Base-by-base conservation (phyloP, 1,284 basidiomycete genomes). In the Fistulinella cinereoalba region DNA sequence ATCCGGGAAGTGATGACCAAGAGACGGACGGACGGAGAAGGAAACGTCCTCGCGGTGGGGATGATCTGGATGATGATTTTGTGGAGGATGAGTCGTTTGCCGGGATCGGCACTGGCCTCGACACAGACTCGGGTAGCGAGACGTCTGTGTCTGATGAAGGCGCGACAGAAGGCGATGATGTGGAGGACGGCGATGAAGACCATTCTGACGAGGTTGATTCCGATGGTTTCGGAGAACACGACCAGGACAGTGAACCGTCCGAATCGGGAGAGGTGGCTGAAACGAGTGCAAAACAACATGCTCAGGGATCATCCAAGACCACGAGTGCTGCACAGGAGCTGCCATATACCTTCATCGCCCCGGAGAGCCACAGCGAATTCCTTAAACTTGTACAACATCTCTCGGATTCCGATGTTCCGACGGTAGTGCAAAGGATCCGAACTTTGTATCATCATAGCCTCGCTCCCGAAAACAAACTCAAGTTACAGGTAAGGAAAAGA, bases 61-160 rank as follows among this genome's bases (percentile, higher is more conserved):
- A 98, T 67, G 96, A 98, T 64, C 70, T 98, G 36, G 95, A 95
- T 13, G 95, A 97, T 61, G 95, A 97, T 67, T 96, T 93, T 49
- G 58, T 69, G 46, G 78, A 76, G 13, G 80, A 80, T 18, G 78
- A 75, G 15, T 71, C 70, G 8, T 70, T 65, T 60, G 58, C 53
- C 52, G 79, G 68, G 3, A 68, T 80, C 39, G 78, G 87, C 46
- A 56, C 71, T 54, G 77, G 85, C 42, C 60, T 83, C 55, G 69
- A 69, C 43, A 57, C 69, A 27, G 66, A 58, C 66, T 15, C 23
- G 22, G 42, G 15, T 15, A 27, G 41, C 24, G 33, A 45, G 19
- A 22, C 29, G 10, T 62, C 64, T 11, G 62, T 9, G 18, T 36
- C 19, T 1, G 33, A 36, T 60, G 31, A 57, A 53, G 67, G 58